Base-by-base conservation (phyloP, 352 stramenopile genomes). In the Elongisporangium prolatum region DNA sequence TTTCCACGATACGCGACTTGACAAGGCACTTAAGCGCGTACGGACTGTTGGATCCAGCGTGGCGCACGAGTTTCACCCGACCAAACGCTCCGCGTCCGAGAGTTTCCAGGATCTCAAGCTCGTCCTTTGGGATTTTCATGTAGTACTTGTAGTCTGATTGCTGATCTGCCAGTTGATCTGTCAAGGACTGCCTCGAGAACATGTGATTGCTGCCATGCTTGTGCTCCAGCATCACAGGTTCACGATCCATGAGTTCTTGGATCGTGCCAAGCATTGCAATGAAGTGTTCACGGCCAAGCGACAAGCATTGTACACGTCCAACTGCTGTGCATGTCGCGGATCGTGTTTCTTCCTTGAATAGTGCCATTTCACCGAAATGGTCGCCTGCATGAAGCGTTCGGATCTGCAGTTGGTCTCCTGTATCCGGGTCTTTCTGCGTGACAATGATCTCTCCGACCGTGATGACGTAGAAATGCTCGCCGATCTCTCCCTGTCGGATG, bases 291-390 rank as follows among this genome's bases (percentile, higher is more conserved):
- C 80, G 68, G 17, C 78, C 79, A 4, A 91, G 72, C 9, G 77
- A 84, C 21, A 91, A 61, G 49, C 81, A 88, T 57, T 86, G 74
- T 4, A 89, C 83, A 37, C 70, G 55, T 0, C 77, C 80, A 8
- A 81, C 71, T 0, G 93, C 88, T 9, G 88, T 95, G 52, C 96
- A 96, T 6, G 96, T 98, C 1, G 91, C 93, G 0, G 88, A 93
- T 14, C 90, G 79, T 61, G 89, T 83, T 69, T 98, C 93, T 51
- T 97, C 79, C 17, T 96, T 97, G 47, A 98, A 80, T 6, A 98
- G 70, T 3, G 96, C 92, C 68, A 95, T 94, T 64, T 98, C 96
- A 21, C 95, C 96, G 68, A 98, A 98, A 60, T 96, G 97, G 52
- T 97, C 89, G 1, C 88, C 83, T 10, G 80, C 62, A 18, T 72